phyloP scores from a whole-genome alignment of 257 asterid species.

The Gentiana macrophylla region DNA sequence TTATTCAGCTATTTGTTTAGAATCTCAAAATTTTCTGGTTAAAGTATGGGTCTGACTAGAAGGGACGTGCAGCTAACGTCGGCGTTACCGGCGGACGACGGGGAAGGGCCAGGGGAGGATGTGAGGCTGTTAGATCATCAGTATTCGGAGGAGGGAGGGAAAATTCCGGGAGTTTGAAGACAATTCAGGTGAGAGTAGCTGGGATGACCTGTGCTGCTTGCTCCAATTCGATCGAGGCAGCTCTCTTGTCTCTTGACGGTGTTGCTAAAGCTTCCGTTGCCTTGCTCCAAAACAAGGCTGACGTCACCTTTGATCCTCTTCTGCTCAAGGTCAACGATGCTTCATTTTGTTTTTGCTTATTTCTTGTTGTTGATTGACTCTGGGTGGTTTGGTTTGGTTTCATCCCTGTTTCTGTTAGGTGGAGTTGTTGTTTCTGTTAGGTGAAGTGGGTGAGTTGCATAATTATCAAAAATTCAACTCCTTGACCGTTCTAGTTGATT shows the following conservation, averaged over 20 bases:
- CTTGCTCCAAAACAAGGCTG: conserved; percentile 89
- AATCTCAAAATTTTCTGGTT: conserved; percentile 11
- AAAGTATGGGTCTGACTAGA: conserved; percentile 45
- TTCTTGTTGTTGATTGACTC: neutral
- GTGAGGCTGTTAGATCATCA: conserved; percentile 35
- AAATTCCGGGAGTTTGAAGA: conserved; percentile 30
- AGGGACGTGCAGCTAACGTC: conserved; percentile 63
- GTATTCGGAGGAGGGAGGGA: conserved; percentile 31
- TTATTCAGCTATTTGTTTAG: neutral
- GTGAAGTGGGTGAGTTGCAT: no score
- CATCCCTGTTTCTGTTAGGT: conserved; percentile 1
- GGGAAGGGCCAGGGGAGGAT: conserved; percentile 42
- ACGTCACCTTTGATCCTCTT: conserved; percentile 60
- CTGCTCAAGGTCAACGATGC: conserved; percentile 44
- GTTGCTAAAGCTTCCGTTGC: conserved; percentile 87
- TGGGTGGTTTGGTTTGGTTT: conserved; percentile 1
- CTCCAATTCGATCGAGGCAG: conserved; percentile 87
- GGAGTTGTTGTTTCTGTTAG: neutral
- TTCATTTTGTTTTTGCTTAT: neutral
- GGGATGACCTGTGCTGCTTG: conserved; percentile 99
- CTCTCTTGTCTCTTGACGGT: conserved; percentile 56
- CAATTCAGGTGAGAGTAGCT: conserved; percentile 67
- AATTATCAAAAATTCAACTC: no score
- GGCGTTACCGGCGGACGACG: conserved; percentile 10
- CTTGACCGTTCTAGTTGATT: no score